A percentile compares a stretch with the other conserved stretches of the same genome.
phyloP scores from a whole-genome alignment of 2,329 filamentous ascomycete genomes.

The Mollisiaceae sp. region DNA sequence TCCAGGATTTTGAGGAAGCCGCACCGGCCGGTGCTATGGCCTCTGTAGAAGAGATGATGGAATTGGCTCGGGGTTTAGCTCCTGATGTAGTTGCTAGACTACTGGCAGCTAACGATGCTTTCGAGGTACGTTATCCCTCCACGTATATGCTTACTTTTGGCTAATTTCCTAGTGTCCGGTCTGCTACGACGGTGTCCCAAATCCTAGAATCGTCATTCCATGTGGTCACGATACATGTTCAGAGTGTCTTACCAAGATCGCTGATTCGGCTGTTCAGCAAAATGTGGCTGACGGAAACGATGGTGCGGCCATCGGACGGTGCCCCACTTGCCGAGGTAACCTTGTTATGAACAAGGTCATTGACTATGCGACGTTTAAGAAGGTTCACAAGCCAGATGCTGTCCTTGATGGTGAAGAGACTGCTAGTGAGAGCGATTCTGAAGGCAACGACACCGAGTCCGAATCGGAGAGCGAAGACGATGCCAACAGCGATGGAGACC shows the following conservation, averaged over 20 bases:
- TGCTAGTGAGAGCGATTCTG: constrained; percentile 38
- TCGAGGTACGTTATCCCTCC: constrained; percentile 49
- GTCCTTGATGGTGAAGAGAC: constrained; percentile 34
- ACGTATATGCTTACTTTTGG: constrained; percentile 15
- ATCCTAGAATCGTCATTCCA: constrained; percentile 78
- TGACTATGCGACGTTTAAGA: constrained; percentile 74
- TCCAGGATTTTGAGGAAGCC: constrained; percentile 63
- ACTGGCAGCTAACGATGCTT: constrained; percentile 48
- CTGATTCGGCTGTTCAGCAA: constrained; percentile 61
- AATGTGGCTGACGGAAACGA: constrained; percentile 66
- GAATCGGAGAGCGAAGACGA: constrained; percentile 48
- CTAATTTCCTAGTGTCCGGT: constrained; percentile 68
- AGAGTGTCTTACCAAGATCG: constrained; percentile 75
- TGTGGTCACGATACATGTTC: constrained; percentile 83
- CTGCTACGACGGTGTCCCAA: constrained; percentile 76
- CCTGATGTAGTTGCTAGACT: constrained; percentile 69
- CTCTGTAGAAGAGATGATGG: constrained; percentile 49
- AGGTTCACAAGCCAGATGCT: constrained; percentile 68
- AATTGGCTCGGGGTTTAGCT: constrained; percentile 65
- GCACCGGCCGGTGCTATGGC: constrained; percentile 26
- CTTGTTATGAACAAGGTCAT: constrained; percentile 74
- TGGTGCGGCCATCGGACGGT: constrained; percentile 49
- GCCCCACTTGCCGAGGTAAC: constrained; percentile 74
- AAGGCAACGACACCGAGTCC: constrained; percentile 33
- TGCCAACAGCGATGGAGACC: constrained; percentile 47